A percentile compares a stretch with the other conserved stretches of the same genome.
Evolutionary conservation across 2,329 filamentous ascomycete species (phyloP).

Genomic region (Calonectria montana): DNA sequence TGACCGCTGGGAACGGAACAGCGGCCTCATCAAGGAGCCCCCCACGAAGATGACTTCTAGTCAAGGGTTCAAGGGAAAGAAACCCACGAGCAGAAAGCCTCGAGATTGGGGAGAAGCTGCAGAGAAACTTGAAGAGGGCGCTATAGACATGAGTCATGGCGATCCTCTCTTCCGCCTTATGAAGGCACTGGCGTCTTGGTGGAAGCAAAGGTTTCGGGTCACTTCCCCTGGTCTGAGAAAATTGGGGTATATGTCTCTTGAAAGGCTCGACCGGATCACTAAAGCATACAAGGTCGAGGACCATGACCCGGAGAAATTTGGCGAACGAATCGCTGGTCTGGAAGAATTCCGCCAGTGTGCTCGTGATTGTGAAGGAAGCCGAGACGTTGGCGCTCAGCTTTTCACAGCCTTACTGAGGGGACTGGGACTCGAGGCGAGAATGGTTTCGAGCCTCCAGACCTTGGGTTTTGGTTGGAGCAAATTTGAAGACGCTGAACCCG

Average conservation of each 20-base stretch:
- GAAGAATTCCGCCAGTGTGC: constrained; percentile 78
- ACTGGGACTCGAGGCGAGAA: constrained; percentile 82
- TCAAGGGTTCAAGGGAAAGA: constrained; percentile 53
- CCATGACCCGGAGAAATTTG: constrained; percentile 73
- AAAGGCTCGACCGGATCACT: constrained; percentile 78
- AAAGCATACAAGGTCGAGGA: constrained; percentile 74
- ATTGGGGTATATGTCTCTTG: constrained; percentile 85
- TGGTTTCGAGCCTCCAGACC: constrained; percentile 88
- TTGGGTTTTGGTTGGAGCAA: constrained; percentile 93
- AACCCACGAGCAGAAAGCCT: constrained; percentile 47
- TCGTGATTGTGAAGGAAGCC: constrained; percentile 78
- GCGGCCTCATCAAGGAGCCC: constrained; percentile 66
- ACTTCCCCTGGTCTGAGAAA: constrained; percentile 87
- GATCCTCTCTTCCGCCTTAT: constrained; percentile 85
- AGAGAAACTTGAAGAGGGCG: constrained; percentile 74
- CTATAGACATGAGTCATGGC: constrained; percentile 81
- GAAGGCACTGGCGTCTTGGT: constrained; percentile 82
- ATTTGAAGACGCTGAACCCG: constrained; percentile 77
- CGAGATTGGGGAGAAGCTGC: constrained; percentile 79
- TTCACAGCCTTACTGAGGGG: constrained; percentile 88
- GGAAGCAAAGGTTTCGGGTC: constrained; percentile 85
- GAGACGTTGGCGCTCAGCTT: constrained; percentile 88
- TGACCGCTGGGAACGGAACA: constrained; percentile 77
- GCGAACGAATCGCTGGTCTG: constrained; percentile 77
- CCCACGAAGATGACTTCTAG: constrained; percentile 46